phyloP scores from a whole-genome alignment of 345 rosid species.

The Linum tenue region DNA sequence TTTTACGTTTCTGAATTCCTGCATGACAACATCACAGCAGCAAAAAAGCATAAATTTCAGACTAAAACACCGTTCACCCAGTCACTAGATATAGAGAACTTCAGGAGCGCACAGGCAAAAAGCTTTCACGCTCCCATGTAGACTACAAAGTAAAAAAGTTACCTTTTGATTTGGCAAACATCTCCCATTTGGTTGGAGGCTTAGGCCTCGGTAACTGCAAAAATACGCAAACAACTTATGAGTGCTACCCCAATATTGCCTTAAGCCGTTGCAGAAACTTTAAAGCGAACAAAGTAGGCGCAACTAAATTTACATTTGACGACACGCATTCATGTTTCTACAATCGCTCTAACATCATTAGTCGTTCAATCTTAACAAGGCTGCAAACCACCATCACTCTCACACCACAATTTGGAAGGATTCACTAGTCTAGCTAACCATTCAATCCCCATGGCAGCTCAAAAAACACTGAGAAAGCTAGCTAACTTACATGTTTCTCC shows the following conservation, averaged over 20 bases:
- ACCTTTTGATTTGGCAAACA: constrained; percentile 44
- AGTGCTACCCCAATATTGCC: neutral
- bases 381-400: too few species aligned
- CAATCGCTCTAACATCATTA: too few species aligned
- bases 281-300: too few species aligned
- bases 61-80: neutral
- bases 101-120: too few species aligned
- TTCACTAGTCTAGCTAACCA: neutral
- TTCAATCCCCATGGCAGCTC: neutral
- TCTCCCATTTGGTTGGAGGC: constrained; percentile 53
- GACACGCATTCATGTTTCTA: too few species aligned
- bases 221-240: neutral
- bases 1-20: constrained; percentile 81
- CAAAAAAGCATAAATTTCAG: neutral
- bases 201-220: constrained; percentile 49
- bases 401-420: neutral
- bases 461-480: neutral
- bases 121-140: too few species aligned
- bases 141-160: neutral
- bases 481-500: constrained; percentile 61
- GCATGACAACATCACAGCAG: constrained; percentile 13
- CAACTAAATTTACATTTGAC: too few species aligned
- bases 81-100: too few species aligned
- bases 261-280: too few species aligned
- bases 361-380: too few species aligned